These are phyloP conservation scores for Monsonia emarginata DNA, from an alignment of 441 rosid species.

Conservation along the genomic window DNA sequence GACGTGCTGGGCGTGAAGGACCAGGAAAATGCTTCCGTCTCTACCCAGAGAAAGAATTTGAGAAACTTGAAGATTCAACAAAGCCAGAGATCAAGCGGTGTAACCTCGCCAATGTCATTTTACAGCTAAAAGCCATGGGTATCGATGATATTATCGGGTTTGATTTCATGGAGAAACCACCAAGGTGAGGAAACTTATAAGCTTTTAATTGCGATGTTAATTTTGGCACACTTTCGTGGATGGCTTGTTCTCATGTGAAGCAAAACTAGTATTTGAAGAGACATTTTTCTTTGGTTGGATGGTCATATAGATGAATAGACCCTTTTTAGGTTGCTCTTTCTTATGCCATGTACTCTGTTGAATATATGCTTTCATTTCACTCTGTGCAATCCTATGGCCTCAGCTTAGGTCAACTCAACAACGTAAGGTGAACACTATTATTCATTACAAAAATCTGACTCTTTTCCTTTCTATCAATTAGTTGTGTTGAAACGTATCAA, in stretches of 20 bases:
- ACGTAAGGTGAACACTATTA: not conserved
- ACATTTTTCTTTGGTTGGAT: not conserved
- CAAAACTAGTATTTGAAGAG: not conserved
- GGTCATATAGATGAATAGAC: not conserved
- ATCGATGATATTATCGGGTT: constrained; percentile 83
- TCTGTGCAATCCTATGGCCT: not conserved
- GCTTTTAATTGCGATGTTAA: constrained; percentile 4
- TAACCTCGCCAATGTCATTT: constrained; percentile 78
- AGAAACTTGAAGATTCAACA: constrained; percentile 78
- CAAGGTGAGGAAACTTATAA: constrained; percentile 40
- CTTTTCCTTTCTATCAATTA: not conserved
- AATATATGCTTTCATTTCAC: not conserved
- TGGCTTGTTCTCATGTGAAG: not conserved
- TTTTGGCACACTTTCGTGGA: not conserved
- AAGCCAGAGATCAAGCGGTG: constrained; percentile 86
- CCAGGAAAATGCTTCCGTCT: constrained; percentile 88
- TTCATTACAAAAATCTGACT: not conserved
- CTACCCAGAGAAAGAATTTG: constrained; percentile 81
- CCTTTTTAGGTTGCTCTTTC: not conserved
- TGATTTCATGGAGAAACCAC: constrained; percentile 86
- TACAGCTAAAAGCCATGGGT: constrained; percentile 88
- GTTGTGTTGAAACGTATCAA: not conserved
- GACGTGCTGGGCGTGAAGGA: constrained; percentile 96
- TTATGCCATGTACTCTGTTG: not conserved
- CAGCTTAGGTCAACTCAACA: not conserved